Base-by-base conservation (phyloP, 2,329 filamentous ascomycete genomes). In the Dactylellina haptotyla region DNA sequence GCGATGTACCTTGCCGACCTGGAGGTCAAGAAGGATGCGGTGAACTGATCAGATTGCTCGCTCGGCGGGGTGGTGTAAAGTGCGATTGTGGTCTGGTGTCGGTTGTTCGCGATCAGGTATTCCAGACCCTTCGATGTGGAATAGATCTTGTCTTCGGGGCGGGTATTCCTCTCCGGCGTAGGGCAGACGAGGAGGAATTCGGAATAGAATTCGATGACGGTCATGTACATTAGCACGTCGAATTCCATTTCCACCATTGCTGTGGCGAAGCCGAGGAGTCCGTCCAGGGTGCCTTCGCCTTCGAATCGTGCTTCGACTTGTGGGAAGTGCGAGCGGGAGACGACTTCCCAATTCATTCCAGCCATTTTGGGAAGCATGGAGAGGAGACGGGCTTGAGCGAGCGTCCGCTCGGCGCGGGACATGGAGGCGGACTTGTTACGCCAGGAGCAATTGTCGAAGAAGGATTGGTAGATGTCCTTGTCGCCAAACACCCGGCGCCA, bases 231-330 rank as follows among this genome's bases (percentile, higher is more conserved):
- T 34, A 72, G 26, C 30, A 72, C 67, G 32, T 72, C 67, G 16
- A 72, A 72, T 45, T 72, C 67, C 67, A 72, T 72, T 16, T 72
- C 67, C 12, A 72, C 67, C 67, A 72, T 72, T 23, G 67, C 67
- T 14, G 67, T 72, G 16, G 67, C 67, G 23, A 72, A 72, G 8
- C 67, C 67, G 34, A 72, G 67, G 14, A 72, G 45, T 14, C 67
- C 67, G 53, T 72, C 67, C 12, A 72, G 59, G 23, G 67, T 72
- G 14, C 67, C 67, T 43, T 72, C 67, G 25, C 67, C 67, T 20
- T 72, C 67, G 26, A 72, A 72, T 3, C 54, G 45, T 8, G 67
- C 67, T 23, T 72, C 67, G 6, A 72, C 67, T 46, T 72, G 67
- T 34, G 67, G 67, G 53, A 72, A 72, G 37, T 72, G 67, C n/a